Base-by-base conservation (phyloP, 306 rosid species). In the Prosopis cineraria region DNA sequence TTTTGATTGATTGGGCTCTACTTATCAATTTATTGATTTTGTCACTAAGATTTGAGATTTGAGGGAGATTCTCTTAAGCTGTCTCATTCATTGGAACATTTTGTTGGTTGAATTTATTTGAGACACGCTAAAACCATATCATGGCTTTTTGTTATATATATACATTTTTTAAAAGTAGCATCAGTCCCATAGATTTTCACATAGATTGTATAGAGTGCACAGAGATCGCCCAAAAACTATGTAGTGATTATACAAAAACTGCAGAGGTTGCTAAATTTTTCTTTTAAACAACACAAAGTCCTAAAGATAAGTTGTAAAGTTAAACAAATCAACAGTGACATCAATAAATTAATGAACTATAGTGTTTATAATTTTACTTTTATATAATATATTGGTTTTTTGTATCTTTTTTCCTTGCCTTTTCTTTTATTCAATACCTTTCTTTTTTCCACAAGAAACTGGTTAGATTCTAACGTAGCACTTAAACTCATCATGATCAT, bases 1-100 rank as follows among this genome's bases (percentile, higher is more conserved):
- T 73, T 34, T 56, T 16, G 22, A 69, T 44, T 62, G 69, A 40
- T 48, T 50, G 47, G 59, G 83, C 40, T 71, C 44, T 50, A 44
- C 52, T 39, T 30, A 5, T 29, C 75, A 20, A 65, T 36, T 43
- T 55, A 14, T 34, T 65, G 10, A 53, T 66, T 73, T 10, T 39
- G 14, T 19, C 10, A 8, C 31, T 1, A 74, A 78, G 50, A 47
- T 48, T 37, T 56, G 72, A 37, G 74, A 64, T 59, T 66, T 73
- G 56, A 11, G 25, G 52, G 52, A 11, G 17, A 16, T 68, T 68
- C 20, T 59, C 36, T n/a, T 59, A 30, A 36, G 59, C 45, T 31
- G 10, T 78, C 17, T 43, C 77, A n/a, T 45, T 33, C 27, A 30
- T 33, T 37, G 60, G n/a, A 41, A 44, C 19, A 70, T 19, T 16